Percentiles rank a stretch among this genome's conserved stretches.
These are phyloP conservation scores for Wolfiporia cocos DNA, from an alignment of 1,284 basidiomycete species.

Conservation along the genomic window DNA sequence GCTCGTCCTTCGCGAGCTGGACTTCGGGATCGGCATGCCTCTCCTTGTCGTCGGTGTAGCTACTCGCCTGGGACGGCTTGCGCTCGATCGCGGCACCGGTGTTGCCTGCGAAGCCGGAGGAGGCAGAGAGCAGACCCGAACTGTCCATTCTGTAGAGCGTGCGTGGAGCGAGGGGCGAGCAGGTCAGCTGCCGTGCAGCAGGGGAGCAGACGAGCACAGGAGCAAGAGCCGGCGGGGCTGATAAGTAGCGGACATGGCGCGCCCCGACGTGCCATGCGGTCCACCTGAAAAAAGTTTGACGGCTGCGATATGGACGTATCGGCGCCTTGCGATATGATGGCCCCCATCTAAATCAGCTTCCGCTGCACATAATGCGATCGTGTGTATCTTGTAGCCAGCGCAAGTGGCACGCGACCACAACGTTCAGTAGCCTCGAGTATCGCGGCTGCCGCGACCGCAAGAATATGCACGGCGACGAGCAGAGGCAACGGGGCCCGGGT, in stretches of 20 bases:
- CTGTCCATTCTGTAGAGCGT: not conserved
- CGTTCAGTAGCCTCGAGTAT: too few species aligned
- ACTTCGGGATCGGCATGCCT: constrained; percentile 24
- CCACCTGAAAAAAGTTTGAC: constrained; percentile 1
- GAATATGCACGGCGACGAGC: too few species aligned
- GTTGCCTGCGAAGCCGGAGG: not conserved
- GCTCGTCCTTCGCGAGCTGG: constrained; percentile 15
- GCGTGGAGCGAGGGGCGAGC: not conserved
- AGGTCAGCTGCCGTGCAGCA: not conserved
- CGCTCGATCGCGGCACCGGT: constrained; percentile 8
- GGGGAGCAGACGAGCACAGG: constrained; percentile 6
- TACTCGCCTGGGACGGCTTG: constrained; percentile 15
- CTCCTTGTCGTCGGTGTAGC: constrained; percentile 20
- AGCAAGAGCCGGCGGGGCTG: not conserved
- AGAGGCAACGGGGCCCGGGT: too few species aligned
- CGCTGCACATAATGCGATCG: too few species aligned
- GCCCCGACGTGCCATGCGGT: constrained; percentile 2
- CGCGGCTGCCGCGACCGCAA: too few species aligned
- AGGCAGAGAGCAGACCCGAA: not conserved
- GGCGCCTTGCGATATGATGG: too few species aligned
- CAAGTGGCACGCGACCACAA: too few species aligned
- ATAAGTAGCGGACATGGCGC: not conserved
- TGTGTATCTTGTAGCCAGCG: too few species aligned
- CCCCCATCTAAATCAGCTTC: too few species aligned
- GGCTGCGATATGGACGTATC: not conserved